Evolutionary conservation across 2,329 filamentous ascomycete genomes (phyloP).

Genomic region (Epichloe amarillans): DNA sequence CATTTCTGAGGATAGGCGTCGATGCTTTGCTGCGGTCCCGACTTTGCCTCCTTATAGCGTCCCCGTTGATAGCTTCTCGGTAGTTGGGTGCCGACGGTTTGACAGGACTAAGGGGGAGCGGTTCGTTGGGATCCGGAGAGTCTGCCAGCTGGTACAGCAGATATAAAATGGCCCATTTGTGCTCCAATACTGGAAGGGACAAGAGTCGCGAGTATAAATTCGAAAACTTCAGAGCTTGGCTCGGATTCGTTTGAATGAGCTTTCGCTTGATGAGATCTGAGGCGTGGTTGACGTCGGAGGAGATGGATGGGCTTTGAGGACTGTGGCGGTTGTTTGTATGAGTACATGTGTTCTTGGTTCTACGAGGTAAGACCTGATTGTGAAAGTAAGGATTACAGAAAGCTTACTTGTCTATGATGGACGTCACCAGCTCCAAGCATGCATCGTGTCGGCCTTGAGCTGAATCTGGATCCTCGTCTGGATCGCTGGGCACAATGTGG

Average conservation of each 20-base stretch:
- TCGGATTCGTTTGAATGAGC: conserved; percentile 64
- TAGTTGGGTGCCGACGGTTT: conserved; percentile 26
- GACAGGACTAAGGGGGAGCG: conserved; percentile 30
- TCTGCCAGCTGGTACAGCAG: conserved; percentile 76
- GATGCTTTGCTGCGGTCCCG: conserved; percentile 24
- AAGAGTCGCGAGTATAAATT: conserved; percentile 83
- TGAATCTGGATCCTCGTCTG: conserved; percentile 51
- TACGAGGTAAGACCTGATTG: background rate
- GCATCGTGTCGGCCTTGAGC: conserved; percentile 57
- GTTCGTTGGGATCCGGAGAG: conserved; percentile 42
- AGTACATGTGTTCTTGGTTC: background rate
- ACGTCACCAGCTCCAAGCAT: conserved; percentile 37
- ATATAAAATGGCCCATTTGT: conserved; percentile 96
- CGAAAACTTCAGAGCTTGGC: conserved; percentile 71
- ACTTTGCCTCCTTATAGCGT: conserved; percentile 24
- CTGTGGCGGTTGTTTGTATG: conserved; percentile 14
- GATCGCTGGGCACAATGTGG: conserved; percentile 54
- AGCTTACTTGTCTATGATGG: conserved; percentile 36
- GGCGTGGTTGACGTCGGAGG: conserved; percentile 75
- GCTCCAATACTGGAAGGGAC: conserved; percentile 79
- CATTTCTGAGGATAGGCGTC: conserved; percentile 23
- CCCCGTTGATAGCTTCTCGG: conserved; percentile 23
- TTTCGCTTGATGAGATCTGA: conserved; percentile 85
- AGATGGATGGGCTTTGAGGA: conserved; percentile 39
- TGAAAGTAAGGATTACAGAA: background rate